Base-by-base conservation (phyloP, 495 filamentous ascomycete species). In the Xylaria cubensis region DNA sequence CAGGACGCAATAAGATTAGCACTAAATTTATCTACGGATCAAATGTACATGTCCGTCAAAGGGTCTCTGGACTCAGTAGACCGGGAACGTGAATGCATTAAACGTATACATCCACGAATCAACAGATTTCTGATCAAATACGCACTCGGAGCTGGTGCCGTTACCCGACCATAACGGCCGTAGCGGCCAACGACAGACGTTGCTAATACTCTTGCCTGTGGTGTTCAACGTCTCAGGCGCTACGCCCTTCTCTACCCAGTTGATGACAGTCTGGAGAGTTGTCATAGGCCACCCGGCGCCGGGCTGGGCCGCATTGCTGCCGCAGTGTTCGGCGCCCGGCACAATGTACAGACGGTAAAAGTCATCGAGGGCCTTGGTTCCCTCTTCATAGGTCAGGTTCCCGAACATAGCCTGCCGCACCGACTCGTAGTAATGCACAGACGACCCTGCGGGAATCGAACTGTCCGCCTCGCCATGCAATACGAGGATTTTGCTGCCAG, bases 301-400 rank as follows among this genome's bases (percentile, higher is more conserved):
- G 3, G 83, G 82, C 74, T 83, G 78, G 17, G 79, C 69, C 0
- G 64, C 15, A 67, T 84, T 87, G 0, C 81, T 68, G 0, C 75
- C 75, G 64, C 86, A 89, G 78, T 88, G 85, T 0, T 77, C 82
- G 0, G 83, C 87, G n/a, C 87, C 86, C 3, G 88, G 85, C 10
- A 89, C 77, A 1, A 88, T 71, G 75, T 81, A 89, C 26, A 88
- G 72, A n/a, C 80, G 82, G 74, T 88, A 86, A 79, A 82, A 90
- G 15, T 86, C 86, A 32, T 80, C 75, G 64, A 88, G 70, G 36
- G 80, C 79, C 15, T 76, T 65, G 48, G 74, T 76, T 58, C 82
- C 78, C 12, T 67, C 73, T 12, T 75, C 81, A 71, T 76, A 83
- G 13, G 72, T 70, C 3, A 83, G 68, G 17, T 74, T 64, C 0